A percentile compares a stretch with the other conserved stretches of the same genome.
phyloP scores from a whole-genome alignment of 169 alveolate species.

The Eimeria tenella region DNA sequence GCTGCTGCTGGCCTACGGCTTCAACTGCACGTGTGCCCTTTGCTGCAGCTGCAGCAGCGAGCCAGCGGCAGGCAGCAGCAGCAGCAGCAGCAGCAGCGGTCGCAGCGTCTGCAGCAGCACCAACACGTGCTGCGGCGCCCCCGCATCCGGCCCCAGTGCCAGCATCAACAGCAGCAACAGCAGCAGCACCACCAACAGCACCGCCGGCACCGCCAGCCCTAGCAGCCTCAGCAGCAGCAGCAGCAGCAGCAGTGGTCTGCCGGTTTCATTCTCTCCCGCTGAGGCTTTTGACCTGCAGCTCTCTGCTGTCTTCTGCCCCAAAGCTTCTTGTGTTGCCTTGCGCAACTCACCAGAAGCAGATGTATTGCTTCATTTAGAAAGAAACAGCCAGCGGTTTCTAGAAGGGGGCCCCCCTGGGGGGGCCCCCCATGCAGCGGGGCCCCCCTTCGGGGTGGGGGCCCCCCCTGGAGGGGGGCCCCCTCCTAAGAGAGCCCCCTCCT shows the following conservation, averaged over 20 bases:
- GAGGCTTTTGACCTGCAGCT: constrained; percentile 69
- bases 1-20: constrained; percentile 30
- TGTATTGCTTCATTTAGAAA: constrained; percentile 10
- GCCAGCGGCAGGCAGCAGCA: neutral
- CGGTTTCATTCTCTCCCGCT: constrained; percentile 35
- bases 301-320: constrained; percentile 21
- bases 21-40: constrained; percentile 40
- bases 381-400: neutral
- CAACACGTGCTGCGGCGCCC: neutral
- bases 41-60: constrained; percentile 27
- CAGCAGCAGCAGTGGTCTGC: neutral
- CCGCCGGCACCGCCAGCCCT: neutral
- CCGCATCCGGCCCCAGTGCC: neutral
- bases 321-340: constrained; percentile 2
- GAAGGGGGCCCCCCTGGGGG: neutral
- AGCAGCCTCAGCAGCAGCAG: neutral
- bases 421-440: neutral
- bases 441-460: neutral
- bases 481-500: neutral
- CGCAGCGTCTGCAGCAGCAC: neutral
- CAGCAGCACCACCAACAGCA: neutral
- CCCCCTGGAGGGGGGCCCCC: neutral
- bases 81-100: neutral
- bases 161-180: neutral
- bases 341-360: neutral